Evolutionary conservation across 2,329 filamentous ascomycete species (phyloP), one percentile per base, ranked within the genome.

Genomic region (Aquanectria penicillioides): DNA sequence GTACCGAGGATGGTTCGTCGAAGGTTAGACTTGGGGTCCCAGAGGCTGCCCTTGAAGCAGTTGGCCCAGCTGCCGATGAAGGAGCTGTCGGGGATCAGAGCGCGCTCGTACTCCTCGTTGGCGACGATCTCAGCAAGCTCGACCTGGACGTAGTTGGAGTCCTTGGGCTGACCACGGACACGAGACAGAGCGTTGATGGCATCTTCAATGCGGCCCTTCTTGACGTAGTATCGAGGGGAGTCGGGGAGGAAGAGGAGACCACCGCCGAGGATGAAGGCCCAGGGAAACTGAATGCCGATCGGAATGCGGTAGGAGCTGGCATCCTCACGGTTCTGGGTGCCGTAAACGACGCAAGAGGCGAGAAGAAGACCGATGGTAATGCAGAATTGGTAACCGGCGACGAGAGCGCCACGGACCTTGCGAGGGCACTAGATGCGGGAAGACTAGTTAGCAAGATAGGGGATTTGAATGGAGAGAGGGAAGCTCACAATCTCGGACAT

Each of bases 101-200:
- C 80, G 68, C 89, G 82, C 82, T 97, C 93, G 74, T 94, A 93
- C 78, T 92, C 91, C 77, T 94, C 86, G 83, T 96, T 97, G 81
- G 92, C 93, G 59, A 95, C 84, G 65, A 97, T 92, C 80, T 97
- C 93, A 37, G 90, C 86, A 40, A 96, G 83, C 78, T 97, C 93
- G 61, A 86, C 80, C 78, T 90, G 86, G 77, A 97, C 89, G 75
- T 86, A 93, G 62, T 90, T 85, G 18, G 90, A 94, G 52, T 90
- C 86, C 50, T 77, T 71, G 44, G 89, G 83, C 79, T 96, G 90
- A 60, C 90, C 91, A 73, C 93, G 91, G 26, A 97, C 85, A 57
- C 82, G 84, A 56, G 85, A 77, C 6, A 97, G 84, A 11, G 86
- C 79, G 1, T 76, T 61, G 58, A 87, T 83, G 28, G 92, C 93